Base-by-base conservation (phyloP, 2,329 filamentous ascomycete species). In the Scytalidium sp. region DNA sequence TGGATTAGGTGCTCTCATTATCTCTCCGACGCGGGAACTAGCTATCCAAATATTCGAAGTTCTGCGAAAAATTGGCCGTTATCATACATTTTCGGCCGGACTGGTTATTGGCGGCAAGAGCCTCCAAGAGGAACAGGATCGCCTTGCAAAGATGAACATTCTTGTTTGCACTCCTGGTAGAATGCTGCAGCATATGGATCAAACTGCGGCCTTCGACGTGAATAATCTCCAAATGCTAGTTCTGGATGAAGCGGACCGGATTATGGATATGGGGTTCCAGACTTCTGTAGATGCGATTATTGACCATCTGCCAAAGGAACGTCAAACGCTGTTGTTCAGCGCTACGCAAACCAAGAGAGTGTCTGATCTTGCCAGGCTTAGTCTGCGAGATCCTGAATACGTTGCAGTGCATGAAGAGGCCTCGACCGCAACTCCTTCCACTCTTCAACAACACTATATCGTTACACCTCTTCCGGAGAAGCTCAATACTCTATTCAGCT, bases 31-130 rank as follows among this genome's bases (percentile, higher is more conserved):
- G 7, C 86, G 94, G 64, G 94, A 99, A 72, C 77, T 99, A 49
- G 93, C 94, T 0, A 94, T 95, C 36, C 94, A 99, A 69, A 99
- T 96, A 54, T 99, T 97, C 64, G 88, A 97, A 50, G 93, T 97
- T 1, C 71, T 99, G 60, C 80, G 90, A 54, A 96, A 96, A 68
- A 83, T 99, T 50, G 94, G 94, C 41, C 82, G 89, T 50, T 84
- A 93, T 50, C 93, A 99, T 68, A 78, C 83, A 52, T 97, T 97
- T 67, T 96, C 93, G 1, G 94, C 94, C 0, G 94, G 94, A 0
- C 71, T 97, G 60, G 83, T 99, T 9, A 97, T 97, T 60, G 94
- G 94, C 39, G 94, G 94, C 39, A 96, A 96, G 76, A 92, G 81
- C 66, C 65, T 97, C 61, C 85, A 88, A 64, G 92, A 97, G 60